These are phyloP conservation scores for Plasmodium vinckei DNA, from an alignment of 169 alveolate species.

Conservation along the genomic window DNA sequence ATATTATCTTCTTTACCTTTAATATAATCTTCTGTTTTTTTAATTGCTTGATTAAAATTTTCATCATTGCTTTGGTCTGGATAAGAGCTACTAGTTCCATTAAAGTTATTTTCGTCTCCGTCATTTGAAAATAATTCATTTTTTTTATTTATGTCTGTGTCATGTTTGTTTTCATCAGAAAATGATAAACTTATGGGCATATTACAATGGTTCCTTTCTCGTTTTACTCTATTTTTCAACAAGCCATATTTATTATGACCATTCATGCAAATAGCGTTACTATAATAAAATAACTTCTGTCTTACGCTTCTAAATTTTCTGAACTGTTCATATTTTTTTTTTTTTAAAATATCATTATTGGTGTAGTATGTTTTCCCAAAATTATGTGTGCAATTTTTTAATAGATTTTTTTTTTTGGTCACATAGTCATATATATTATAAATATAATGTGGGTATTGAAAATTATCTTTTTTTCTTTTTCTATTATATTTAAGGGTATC, in stretches of 20 bases:
- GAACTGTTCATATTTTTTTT: constrained; percentile 4
- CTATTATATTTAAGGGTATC: background rate
- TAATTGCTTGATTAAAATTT: constrained; percentile 21
- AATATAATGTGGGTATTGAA: constrained; percentile 3
- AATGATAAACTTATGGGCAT: background rate
- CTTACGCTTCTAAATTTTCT: background rate
- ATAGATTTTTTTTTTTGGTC: background rate
- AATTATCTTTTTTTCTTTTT: background rate
- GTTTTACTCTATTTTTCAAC: background rate
- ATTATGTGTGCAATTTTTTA: constrained; percentile 4
- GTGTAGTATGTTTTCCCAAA: background rate
- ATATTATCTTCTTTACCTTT: constrained; percentile 68
- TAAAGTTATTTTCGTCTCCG: background rate
- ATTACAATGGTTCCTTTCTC: background rate
- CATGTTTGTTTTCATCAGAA: background rate
- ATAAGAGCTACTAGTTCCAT: background rate
- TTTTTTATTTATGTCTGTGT: background rate
- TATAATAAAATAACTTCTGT: background rate
- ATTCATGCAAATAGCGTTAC: background rate
- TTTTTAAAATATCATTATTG: background rate
- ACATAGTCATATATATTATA: background rate
- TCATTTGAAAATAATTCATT: background rate
- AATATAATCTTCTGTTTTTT: constrained; percentile 45
- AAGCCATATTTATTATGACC: background rate
- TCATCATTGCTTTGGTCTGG: constrained; percentile 2